Percentiles rank a stretch among this genome's conserved stretches.
Conservation (phyloP, 805 yeast species). For the Sugiyamaella smithiae region DNA sequence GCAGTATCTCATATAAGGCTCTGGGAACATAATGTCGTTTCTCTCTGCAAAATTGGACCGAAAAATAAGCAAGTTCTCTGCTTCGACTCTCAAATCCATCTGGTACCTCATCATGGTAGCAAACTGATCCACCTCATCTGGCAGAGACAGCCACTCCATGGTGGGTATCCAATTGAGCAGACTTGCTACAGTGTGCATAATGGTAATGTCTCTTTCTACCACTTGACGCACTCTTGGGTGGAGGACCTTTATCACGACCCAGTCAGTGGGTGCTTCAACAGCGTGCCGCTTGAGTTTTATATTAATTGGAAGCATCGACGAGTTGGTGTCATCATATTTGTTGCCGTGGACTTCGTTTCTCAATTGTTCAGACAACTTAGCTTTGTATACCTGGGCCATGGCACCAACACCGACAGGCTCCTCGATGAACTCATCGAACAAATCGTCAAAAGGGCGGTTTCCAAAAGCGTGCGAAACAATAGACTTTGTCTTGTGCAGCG, state of each 20-base stretch:
- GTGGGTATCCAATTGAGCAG: slow-evolving; percentile 75
- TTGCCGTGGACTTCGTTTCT: slow-evolving; percentile 15
- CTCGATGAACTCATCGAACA: slow-evolving; percentile 74
- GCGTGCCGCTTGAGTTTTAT: slow-evolving; percentile 7
- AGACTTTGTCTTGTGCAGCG: slow-evolving; percentile 55
- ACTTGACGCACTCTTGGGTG: slow-evolving; percentile 80
- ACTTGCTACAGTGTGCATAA: slow-evolving; percentile 79
- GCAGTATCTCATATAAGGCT: slow-evolving; percentile 62
- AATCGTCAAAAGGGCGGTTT: slow-evolving; percentile 59
- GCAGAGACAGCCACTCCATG: slow-evolving; percentile 96
- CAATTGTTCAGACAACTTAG: slow-evolving; percentile 42
- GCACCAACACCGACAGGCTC: slow-evolving; percentile 96
- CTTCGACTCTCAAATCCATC: slow-evolving; percentile 86
- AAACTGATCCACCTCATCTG: slow-evolving; percentile 90
- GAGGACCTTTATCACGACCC: slow-evolving; percentile 85
- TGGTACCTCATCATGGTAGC: slow-evolving; percentile 82
- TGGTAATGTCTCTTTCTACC: slow-evolving; percentile 74
- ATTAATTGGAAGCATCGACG: background rate
- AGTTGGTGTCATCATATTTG: background rate
- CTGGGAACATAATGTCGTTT: slow-evolving; percentile 73
- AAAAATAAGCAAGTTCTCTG: slow-evolving; percentile 71
- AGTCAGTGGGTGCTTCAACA: slow-evolving; percentile 21
- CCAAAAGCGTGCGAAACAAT: slow-evolving; percentile 59
- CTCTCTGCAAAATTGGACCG: slow-evolving; percentile 59
- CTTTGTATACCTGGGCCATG: slow-evolving; percentile 92